Percentiles rank a stretch among this genome's conserved stretches.
Evolutionary conservation across 257 asterid species (phyloP).

Genomic region (Osmanthus fragrans): DNA sequence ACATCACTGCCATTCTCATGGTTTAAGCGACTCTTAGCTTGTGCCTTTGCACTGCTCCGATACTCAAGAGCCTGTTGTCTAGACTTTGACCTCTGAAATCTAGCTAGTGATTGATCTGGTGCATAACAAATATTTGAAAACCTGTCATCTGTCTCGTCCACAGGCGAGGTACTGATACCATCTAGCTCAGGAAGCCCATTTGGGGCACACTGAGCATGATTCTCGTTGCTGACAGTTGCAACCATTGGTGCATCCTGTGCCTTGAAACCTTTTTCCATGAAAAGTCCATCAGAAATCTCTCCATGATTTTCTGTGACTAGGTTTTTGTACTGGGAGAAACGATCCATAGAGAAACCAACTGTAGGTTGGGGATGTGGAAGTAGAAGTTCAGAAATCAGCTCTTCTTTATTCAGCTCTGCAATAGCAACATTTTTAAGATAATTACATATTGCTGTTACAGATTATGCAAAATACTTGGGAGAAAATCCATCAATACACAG

Average conservation of each 20-base stretch:
- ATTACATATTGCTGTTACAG: constrained; percentile 12
- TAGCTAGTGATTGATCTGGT: constrained; percentile 54
- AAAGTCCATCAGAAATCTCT: constrained; percentile 35
- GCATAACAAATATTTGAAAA: constrained; percentile 34
- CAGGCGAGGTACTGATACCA: constrained; percentile 47
- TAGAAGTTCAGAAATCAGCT: constrained; percentile 57
- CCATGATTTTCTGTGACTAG: constrained; percentile 40
- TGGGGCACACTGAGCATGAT: constrained; percentile 29
- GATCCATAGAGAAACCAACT: constrained; percentile 35
- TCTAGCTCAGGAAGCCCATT: constrained; percentile 45
- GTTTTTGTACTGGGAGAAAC: constrained; percentile 43
- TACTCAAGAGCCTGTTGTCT: constrained; percentile 84
- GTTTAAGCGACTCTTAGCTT: constrained; percentile 38
- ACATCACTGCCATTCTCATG: constrained; percentile 30
- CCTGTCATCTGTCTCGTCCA: constrained; percentile 48
- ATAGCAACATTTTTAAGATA: constrained; percentile 16
- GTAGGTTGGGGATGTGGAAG: constrained; percentile 44
- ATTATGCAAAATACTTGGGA: not conserved
- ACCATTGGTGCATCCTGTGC: constrained; percentile 33
- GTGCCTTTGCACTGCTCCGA: constrained; percentile 61
- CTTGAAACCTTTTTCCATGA: constrained; percentile 32
- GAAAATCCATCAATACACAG: not conserved
- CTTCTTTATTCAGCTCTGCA: constrained; percentile 80
- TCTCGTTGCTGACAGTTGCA: constrained; percentile 28
- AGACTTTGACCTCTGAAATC: constrained; percentile 87